Conservation (phyloP, 2,329 filamentous ascomycete genomes). For the Thermomyces lanuginosus region DNA sequence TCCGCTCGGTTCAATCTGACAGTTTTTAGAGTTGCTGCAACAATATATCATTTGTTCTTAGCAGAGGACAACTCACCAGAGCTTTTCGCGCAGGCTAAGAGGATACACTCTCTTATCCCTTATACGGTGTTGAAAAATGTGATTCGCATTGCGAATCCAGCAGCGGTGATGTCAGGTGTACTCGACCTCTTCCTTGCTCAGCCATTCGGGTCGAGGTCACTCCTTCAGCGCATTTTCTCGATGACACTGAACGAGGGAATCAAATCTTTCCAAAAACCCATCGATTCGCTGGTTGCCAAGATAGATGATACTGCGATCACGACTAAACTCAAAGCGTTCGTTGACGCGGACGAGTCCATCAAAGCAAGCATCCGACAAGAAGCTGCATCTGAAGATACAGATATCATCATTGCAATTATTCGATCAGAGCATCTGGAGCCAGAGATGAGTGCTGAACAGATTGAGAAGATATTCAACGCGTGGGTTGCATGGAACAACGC, state of each 20-base stretch:
- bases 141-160: slow-evolving; percentile 89
- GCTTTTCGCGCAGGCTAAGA: slow-evolving; percentile 80
- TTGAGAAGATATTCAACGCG: slow-evolving; percentile 76
- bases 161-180: slow-evolving; percentile 89
- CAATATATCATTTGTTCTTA: slow-evolving; percentile 90
- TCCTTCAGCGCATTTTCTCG: slow-evolving; percentile 89
- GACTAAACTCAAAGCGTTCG: slow-evolving; percentile 66
- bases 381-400: slow-evolving; percentile 55
- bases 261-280: slow-evolving; percentile 65
- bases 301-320: slow-evolving; percentile 68
- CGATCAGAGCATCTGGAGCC: slow-evolving; percentile 62
- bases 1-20: background rate
- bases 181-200: slow-evolving; percentile 92
- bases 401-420: slow-evolving; percentile 72
- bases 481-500: slow-evolving; percentile 94
- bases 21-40: slow-evolving; percentile 55
- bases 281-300: slow-evolving; percentile 59
- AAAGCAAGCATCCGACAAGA: slow-evolving; percentile 62
- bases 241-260: slow-evolving; percentile 86
- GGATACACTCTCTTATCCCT: slow-evolving; percentile 86
- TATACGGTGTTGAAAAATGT: slow-evolving; percentile 92
- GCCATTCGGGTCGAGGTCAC: slow-evolving; percentile 74
- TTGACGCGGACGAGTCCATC: slow-evolving; percentile 54
- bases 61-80: slow-evolving; percentile 97
- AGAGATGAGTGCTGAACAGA: slow-evolving; percentile 54